Conservation (phyloP, 371 early-diverging fungal genomes). For the Phascolomyces articulosus region DNA sequence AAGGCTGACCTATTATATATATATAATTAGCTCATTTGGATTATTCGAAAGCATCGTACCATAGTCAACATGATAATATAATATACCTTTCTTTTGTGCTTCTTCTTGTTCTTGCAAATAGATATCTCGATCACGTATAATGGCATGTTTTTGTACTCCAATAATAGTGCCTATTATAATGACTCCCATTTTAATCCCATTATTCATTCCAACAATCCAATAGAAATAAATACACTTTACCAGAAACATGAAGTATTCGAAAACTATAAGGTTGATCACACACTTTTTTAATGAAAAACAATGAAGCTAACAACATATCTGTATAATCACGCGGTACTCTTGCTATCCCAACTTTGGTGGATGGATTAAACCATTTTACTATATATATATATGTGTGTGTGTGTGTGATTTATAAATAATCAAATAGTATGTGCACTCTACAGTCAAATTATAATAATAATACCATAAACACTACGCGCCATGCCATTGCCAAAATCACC, state of each 20-base stretch:
- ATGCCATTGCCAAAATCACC: constrained; percentile 45
- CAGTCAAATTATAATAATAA: not conserved
- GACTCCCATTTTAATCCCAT: not conserved
- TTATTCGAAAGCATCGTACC: too few relatives aligned
- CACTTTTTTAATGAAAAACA: constrained; percentile 47
- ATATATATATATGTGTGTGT: not conserved
- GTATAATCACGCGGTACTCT: constrained; percentile 41
- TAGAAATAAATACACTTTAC: constrained; percentile 11
- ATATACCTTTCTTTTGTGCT: constrained; percentile 34
- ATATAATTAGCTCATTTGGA: not conserved
- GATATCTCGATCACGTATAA: constrained; percentile 35
- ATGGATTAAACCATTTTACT: constrained; percentile 51
- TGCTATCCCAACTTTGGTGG: constrained; percentile 41
- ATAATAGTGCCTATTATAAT: constrained; percentile 29
- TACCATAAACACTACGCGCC: constrained; percentile 25
- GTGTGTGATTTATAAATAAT: not conserved
- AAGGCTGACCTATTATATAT: constrained; percentile 17
- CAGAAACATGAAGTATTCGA: constrained; percentile 36
- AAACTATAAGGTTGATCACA: constrained; percentile 31
- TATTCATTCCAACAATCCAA: not conserved
- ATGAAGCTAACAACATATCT: constrained; percentile 33
- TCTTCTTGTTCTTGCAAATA: constrained; percentile 34
- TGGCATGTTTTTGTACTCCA: constrained; percentile 37
- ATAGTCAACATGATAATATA: too few relatives aligned
- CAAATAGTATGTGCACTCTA: not conserved